These are phyloP conservation scores for Peronosclerospora sorghi DNA, from an alignment of 352 stramenopile species.

Conservation along the genomic window DNA sequence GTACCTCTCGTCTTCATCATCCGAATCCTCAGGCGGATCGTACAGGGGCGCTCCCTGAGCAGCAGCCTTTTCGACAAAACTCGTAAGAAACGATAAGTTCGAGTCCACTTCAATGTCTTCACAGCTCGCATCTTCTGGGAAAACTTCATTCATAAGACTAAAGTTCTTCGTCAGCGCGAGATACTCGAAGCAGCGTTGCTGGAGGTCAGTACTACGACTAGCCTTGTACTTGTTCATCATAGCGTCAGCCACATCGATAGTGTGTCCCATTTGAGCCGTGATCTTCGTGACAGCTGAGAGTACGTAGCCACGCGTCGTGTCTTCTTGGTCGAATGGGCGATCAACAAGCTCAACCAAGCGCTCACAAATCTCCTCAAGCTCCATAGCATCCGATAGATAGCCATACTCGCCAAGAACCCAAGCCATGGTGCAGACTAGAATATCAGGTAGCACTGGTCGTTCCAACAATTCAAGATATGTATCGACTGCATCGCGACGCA, in stretches of 20 bases:
- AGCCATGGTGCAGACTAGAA: slow-evolving; percentile 95
- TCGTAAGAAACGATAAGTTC: slow-evolving; percentile 92
- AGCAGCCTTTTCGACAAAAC: slow-evolving; percentile 89
- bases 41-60: slow-evolving; percentile 90
- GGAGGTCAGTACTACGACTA: slow-evolving; percentile 92
- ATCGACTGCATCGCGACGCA: slow-evolving; percentile 94
- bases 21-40: slow-evolving; percentile 90
- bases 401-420: slow-evolving; percentile 99
- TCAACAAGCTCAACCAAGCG: slow-evolving; percentile 91
- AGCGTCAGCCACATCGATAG: slow-evolving; percentile 80
- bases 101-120: slow-evolving; percentile 93
- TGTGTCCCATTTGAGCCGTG: slow-evolving; percentile 90
- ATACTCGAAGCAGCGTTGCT: slow-evolving; percentile 99
- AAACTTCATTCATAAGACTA: slow-evolving; percentile 82
- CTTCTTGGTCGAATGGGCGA: slow-evolving; percentile 74
- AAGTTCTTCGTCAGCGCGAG: slow-evolving; percentile 89
- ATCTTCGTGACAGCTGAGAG: slow-evolving; percentile 97
- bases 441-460: slow-evolving; percentile 89
- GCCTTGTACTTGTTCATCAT: slow-evolving; percentile 96
- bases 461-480: slow-evolving; percentile 95
- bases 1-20: slow-evolving; percentile 88
- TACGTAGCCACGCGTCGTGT: slow-evolving; percentile 92
- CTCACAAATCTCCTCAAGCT: slow-evolving; percentile 91
- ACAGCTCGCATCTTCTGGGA: slow-evolving; percentile 95
- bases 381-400: slow-evolving; percentile 90